Conservation (phyloP, 371 early-diverging fungal species). For the Mucor irregularis region DNA sequence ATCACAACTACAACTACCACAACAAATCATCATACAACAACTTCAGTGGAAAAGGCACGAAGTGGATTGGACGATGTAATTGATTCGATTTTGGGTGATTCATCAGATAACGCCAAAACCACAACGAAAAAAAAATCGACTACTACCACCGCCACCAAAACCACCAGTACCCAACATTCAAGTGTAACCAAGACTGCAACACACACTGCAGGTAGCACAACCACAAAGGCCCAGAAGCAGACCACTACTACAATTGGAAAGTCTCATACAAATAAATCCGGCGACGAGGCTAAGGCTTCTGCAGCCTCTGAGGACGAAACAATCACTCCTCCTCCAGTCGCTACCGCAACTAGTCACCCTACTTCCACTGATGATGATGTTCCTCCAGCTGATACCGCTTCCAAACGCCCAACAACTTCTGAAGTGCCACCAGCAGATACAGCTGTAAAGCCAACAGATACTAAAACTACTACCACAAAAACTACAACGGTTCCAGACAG, state of each 20-base stretch:
- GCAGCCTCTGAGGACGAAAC: background rate
- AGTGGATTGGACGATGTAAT: slow-evolving; percentile 2
- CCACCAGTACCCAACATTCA: slow-evolving; percentile 3
- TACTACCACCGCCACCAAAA: background rate
- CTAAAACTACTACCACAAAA: background rate
- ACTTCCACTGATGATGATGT: background rate
- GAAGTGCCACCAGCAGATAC: too few relatives aligned
- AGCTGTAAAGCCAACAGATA: too few relatives aligned
- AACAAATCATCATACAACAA: background rate
- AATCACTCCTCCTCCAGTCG: background rate
- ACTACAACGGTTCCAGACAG: background rate
- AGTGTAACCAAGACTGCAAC: slow-evolving; percentile 22
- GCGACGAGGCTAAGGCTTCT: too few relatives aligned
- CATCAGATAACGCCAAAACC: background rate
- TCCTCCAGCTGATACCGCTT: too few relatives aligned
- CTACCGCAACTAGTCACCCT: slow-evolving; percentile 1
- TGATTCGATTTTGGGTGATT: background rate
- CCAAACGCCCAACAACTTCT: too few relatives aligned
- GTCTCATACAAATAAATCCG: too few relatives aligned
- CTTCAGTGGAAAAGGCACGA: background rate
- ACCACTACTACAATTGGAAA: slow-evolving; percentile 7
- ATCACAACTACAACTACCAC: background rate
- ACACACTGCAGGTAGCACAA: background rate
- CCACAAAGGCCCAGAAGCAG: background rate
- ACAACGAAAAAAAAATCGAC: slow-evolving; percentile 7